Evolutionary conservation across 371 early-diverging fungal genomes (phyloP), one percentile per base, ranked within the genome.

Genomic region (Thermomucor indicae-seudaticae): DNA sequence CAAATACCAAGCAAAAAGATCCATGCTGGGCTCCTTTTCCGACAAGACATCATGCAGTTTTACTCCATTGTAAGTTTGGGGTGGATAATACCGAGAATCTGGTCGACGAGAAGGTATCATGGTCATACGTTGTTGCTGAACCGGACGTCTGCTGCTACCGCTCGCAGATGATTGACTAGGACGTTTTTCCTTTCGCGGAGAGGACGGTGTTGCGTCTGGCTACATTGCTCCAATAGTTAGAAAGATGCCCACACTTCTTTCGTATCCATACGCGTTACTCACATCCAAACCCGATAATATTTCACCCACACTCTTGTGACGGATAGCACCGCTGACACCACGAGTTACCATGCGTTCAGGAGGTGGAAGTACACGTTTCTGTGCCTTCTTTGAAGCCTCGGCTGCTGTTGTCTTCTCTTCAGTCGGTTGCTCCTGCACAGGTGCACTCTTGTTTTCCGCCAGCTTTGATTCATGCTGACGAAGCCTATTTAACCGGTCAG

Each of bases 1-100:
- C 11, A 89, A 62, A 42, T 89, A 81, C 85, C 88, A 91, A 19
- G 77, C 85, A 59, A 85, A 81, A 20, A 88, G 59, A 58, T 83
- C 79, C 16, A 80, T 51, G 35, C 63, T 61, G 14, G 61, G 56
- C n/a, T 62, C 46, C 30, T 70, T 61, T 7, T 74, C 62, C 10
- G 56, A 51, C 11, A 55, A 58, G n/a, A 42, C 34, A 54, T 70
- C 71, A 6, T 60, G 55, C 20, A 70, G 51, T 49, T 67, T 70
- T 41, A 65, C 58, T 4, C 75, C 75, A 35, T 70, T 70, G 49
- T 74, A 74, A 12, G 61, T 67, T 17, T 67, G 75, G 1, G 65
- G 61, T 12, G 62, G 60, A 46, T 66, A 63, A 31, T 55, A 47
- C 12, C 58, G 55, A 14, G 59, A 52, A 40, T 65, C 72, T 6